A percentile compares a stretch with the other conserved stretches of the same genome.
These are phyloP conservation scores for Trichoderma atroviride DNA, from an alignment of 2,329 filamentous ascomycete species.

Conservation along the genomic window DNA sequence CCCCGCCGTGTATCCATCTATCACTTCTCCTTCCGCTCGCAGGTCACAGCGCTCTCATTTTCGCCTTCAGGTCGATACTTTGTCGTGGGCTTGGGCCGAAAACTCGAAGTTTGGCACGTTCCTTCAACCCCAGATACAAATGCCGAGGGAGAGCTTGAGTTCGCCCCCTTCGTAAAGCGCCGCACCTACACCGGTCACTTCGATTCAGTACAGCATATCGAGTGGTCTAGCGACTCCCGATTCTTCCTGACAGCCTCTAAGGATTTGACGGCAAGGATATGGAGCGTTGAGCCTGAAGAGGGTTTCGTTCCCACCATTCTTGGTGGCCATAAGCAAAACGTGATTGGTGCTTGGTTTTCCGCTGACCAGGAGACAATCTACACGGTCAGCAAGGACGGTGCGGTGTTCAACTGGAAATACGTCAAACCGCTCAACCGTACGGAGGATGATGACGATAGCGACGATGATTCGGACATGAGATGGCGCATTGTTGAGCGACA, in stretches of 20 bases:
- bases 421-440: constrained; percentile 63
- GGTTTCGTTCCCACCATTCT: constrained; percentile 88
- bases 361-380: constrained; percentile 94
- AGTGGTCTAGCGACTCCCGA: constrained; percentile 94
- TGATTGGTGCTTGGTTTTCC: constrained; percentile 96
- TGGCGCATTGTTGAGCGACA: constrained; percentile 92
- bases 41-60: constrained; percentile 82
- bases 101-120: constrained; percentile 94
- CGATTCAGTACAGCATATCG: constrained; percentile 80
- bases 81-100: constrained; percentile 81
- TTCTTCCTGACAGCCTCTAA: constrained; percentile 94
- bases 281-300: constrained; percentile 86
- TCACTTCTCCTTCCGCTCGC: constrained; percentile 90
- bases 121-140: constrained; percentile 84
- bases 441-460: constrained; percentile 55
- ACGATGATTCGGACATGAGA: constrained; percentile 67
- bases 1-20: constrained; percentile 84
- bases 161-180: constrained; percentile 90
- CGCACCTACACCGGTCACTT: constrained; percentile 86
- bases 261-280: constrained; percentile 90
- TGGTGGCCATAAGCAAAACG: constrained; percentile 85
- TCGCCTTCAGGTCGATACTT: constrained; percentile 91
- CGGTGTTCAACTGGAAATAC: constrained; percentile 92
- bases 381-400: constrained; percentile 96
- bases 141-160: constrained; percentile 81